These are phyloP conservation scores for Penicillium waksmanii DNA, from an alignment of 495 filamentous ascomycete species.

Conservation along the genomic window DNA sequence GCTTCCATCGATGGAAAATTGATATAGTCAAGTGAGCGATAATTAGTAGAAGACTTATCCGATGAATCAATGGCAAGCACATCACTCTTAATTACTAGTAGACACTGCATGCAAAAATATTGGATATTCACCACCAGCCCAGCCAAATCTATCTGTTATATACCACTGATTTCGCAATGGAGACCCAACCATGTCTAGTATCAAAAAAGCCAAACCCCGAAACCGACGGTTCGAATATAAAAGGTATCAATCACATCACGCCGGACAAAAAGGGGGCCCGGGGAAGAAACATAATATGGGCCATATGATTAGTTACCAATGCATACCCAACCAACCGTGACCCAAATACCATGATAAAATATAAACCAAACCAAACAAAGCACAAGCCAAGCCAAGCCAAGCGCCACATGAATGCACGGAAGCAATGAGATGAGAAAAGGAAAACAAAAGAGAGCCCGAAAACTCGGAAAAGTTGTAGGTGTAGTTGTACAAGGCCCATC, in stretches of 20 bases:
- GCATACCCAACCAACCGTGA: too few relatives aligned
- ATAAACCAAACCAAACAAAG: too few relatives aligned
- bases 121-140: background rate
- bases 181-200: background rate
- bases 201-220: background rate
- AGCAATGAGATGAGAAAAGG: background rate
- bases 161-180: conserved; percentile 11
- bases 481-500: background rate
- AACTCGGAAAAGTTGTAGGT: too few relatives aligned
- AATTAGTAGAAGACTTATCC: too few relatives aligned
- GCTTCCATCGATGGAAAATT: too few relatives aligned
- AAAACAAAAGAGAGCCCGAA: background rate
- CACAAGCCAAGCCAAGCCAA: too few relatives aligned
- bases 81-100: background rate
- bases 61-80: too few relatives aligned
- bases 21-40: too few relatives aligned
- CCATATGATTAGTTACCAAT: too few relatives aligned
- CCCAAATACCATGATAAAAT: too few relatives aligned
- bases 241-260: conserved; percentile 1
- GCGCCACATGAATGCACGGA: background rate
- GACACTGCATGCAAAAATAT: background rate
- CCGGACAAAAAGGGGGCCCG: background rate
- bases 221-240: background rate
- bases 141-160: conserved; percentile 1
- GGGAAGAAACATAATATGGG: too few relatives aligned